A percentile compares a stretch with the other conserved stretches of the same genome.
Evolutionary conservation across 2,329 filamentous ascomycete species (phyloP).

Genomic region (Madurella fahalii): DNA sequence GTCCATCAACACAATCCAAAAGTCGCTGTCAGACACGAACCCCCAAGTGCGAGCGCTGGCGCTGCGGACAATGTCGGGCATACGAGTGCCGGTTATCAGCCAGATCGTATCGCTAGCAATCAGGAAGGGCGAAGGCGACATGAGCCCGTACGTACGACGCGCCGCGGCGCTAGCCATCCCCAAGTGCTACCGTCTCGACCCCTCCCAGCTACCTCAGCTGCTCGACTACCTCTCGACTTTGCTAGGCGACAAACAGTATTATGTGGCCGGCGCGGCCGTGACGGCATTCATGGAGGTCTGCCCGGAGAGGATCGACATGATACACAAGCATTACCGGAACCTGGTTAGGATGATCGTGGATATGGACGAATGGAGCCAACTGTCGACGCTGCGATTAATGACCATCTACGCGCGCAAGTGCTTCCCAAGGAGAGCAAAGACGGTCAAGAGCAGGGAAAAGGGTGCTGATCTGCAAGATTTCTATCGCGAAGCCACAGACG

Average conservation of each 20-base stretch:
- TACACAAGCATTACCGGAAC: conserved; percentile 84
- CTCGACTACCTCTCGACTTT: conserved; percentile 75
- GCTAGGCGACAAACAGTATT: conserved; percentile 89
- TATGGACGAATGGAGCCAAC: conserved; percentile 98
- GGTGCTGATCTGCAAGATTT: conserved; percentile 62
- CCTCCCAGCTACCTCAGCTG: conserved; percentile 77
- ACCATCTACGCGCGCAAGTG: conserved; percentile 80
- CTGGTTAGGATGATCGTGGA: conserved; percentile 89
- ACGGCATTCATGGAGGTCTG: conserved; percentile 86
- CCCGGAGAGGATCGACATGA: conserved; percentile 78
- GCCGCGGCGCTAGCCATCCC: conserved; percentile 90
- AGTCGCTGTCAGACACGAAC: conserved; percentile 88
- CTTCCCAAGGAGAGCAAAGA: conserved; percentile 68
- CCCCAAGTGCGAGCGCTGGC: conserved; percentile 88
- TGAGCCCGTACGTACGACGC: conserved; percentile 91
- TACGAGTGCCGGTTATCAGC: conserved; percentile 94
- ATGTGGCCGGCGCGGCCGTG: conserved; percentile 91
- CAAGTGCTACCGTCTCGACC: conserved; percentile 91
- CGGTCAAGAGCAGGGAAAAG: conserved; percentile 44
- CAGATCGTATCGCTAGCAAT: conserved; percentile 96
- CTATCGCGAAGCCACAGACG: conserved; percentile 65
- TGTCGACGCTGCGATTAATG: conserved; percentile 78
- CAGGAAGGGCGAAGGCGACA: conserved; percentile 87
- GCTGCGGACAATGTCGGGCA: conserved; percentile 93
- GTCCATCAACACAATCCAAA: conserved; percentile 98